These are phyloP conservation scores for Sporisorium scitamineum DNA, from an alignment of 1,284 basidiomycete genomes.

Conservation along the genomic window DNA sequence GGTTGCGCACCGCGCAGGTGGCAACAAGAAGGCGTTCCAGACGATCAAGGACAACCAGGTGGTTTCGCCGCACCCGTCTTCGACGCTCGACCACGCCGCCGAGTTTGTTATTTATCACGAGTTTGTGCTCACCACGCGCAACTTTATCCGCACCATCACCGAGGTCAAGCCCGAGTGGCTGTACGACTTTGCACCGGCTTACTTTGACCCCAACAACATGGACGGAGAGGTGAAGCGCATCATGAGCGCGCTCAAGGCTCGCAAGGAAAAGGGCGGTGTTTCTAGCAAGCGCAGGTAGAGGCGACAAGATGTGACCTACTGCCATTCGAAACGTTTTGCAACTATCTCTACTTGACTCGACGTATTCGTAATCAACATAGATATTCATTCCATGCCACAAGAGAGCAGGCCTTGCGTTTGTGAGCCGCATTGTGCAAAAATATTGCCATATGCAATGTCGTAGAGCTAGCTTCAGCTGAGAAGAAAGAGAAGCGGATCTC, in stretches of 20 bases:
- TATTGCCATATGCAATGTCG: neutral
- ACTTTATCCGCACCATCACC: conserved; percentile 87
- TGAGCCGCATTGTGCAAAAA: neutral
- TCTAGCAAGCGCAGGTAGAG: conserved; percentile 34
- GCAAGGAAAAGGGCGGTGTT: conserved; percentile 44
- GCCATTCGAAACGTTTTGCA: neutral
- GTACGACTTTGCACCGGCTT: conserved; percentile 81
- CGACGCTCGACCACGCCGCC: conserved; percentile 89
- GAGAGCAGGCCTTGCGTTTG: neutral
- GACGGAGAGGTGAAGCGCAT: conserved; percentile 64
- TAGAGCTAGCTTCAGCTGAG: neutral
- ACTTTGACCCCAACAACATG: conserved; percentile 76
- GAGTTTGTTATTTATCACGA: conserved; percentile 98
- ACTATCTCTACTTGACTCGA: neutral
- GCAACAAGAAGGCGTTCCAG: conserved; percentile 69
- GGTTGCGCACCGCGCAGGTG: conserved; percentile 82
- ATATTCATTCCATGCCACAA: neutral
- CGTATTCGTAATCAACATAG: neutral
- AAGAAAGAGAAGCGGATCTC: neutral
- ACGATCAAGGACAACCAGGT: conserved; percentile 96
- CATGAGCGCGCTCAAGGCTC: conserved; percentile 53
- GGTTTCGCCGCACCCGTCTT: conserved; percentile 92
- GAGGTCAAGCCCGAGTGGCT: conserved; percentile 92
- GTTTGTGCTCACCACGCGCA: conserved; percentile 89
- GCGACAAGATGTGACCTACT: neutral